Evolutionary conservation across 1,284 basidiomycete species (phyloP).

Genomic region (Dichomitus squalens): DNA sequence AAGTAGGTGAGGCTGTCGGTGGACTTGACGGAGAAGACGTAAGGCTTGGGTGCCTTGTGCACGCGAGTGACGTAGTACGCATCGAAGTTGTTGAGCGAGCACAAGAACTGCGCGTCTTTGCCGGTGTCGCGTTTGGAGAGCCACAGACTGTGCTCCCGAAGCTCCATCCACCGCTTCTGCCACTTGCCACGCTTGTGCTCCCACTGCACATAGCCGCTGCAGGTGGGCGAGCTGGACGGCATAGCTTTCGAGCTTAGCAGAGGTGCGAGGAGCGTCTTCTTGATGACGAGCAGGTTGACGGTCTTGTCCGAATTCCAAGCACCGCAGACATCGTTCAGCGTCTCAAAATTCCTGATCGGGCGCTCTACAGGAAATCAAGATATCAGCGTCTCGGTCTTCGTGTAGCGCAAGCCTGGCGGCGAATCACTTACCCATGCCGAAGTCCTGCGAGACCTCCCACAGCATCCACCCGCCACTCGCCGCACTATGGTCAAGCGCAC

Average conservation of each 20-base stretch:
- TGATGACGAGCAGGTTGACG: conserved; percentile 77
- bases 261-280: conserved; percentile 63
- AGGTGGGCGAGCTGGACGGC: conserved; percentile 69
- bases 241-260: conserved; percentile 63
- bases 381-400: neutral
- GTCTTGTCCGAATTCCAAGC: conserved; percentile 84
- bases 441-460: conserved; percentile 79
- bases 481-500: conserved; percentile 56
- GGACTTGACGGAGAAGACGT: conserved; percentile 84
- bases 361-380: conserved; percentile 58
- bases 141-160: conserved; percentile 83
- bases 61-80: conserved; percentile 74
- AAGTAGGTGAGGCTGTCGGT: conserved; percentile 84
- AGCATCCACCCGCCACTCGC: conserved; percentile 74
- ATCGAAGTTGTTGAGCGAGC: conserved; percentile 84
- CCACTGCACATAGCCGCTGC: conserved; percentile 79
- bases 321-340: conserved; percentile 69
- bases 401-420: conserved; percentile 1
- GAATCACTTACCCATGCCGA: conserved; percentile 75
- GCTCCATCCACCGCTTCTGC: conserved; percentile 85
- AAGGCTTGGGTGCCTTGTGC: conserved; percentile 77
- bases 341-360: conserved; percentile 82
- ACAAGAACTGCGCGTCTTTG: conserved; percentile 81
- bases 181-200: conserved; percentile 90
- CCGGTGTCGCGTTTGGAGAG: conserved; percentile 87